phyloP scores from a whole-genome alignment of 768 basidiomycete species.

The Kwoniella newhampshirensis region DNA sequence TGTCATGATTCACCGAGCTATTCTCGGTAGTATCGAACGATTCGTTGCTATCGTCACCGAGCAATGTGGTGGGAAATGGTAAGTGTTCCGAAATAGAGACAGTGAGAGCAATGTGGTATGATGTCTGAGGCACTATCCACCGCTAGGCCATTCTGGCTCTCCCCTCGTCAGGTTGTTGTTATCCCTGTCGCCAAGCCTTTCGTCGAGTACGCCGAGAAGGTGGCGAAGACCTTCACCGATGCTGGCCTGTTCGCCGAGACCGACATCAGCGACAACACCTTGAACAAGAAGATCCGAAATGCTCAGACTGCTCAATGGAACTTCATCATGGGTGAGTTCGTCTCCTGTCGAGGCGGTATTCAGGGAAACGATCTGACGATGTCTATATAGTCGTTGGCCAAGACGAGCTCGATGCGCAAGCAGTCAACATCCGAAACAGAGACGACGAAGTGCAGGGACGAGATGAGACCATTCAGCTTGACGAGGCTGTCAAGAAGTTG shows the following conservation, averaged over 20 bases:
- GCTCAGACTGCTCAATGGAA: slow-evolving; percentile 97
- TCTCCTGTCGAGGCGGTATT: not conserved
- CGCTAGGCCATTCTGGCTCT: slow-evolving; percentile 93
- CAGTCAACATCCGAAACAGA: slow-evolving; percentile 93
- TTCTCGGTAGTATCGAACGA: slow-evolving; percentile 87
- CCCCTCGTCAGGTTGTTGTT: slow-evolving; percentile 91
- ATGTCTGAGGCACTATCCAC: too few species aligned
- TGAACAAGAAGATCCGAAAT: slow-evolving; percentile 96
- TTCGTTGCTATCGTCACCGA: slow-evolving; percentile 98
- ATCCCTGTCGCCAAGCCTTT: slow-evolving; percentile 89
- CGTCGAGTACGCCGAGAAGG: slow-evolving; percentile 84
- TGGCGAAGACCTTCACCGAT: slow-evolving; percentile 66
- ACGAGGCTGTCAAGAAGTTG: slow-evolving; percentile 69
- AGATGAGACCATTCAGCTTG: slow-evolving; percentile 66
- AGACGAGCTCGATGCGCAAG: slow-evolving; percentile 77
- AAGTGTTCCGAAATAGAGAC: slow-evolving; percentile 49
- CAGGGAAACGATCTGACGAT: not conserved
- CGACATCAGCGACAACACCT: slow-evolving; percentile 85
- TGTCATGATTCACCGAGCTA: slow-evolving; percentile 97
- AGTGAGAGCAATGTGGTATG: too few species aligned
- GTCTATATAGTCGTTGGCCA: slow-evolving; percentile 78
- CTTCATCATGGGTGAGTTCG: slow-evolving; percentile 80
- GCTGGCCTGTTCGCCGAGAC: slow-evolving; percentile 84
- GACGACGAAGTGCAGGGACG: slow-evolving; percentile 81
- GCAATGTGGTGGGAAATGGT: slow-evolving; percentile 98